Evolutionary conservation across 495 filamentous ascomycete species (phyloP).

Genomic region (Daldinia decipiens): DNA sequence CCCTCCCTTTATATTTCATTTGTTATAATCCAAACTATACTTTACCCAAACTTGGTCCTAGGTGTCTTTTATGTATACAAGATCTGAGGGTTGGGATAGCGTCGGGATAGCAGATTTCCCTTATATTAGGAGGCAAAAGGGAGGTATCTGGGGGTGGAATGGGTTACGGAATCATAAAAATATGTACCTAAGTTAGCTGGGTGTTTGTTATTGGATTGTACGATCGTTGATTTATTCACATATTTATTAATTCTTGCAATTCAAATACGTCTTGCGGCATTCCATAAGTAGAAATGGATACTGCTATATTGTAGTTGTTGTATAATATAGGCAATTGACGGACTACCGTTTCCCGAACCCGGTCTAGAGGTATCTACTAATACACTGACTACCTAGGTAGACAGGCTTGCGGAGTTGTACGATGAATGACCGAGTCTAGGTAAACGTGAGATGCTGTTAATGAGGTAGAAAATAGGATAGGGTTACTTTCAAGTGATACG

Average conservation of each 20-base stretch:
- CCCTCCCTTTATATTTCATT: slow-evolving; percentile 23
- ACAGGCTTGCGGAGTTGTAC: too few species aligned
- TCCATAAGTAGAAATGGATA: background rate
- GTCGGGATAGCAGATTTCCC: background rate
- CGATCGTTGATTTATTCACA: background rate
- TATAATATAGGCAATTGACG: too few species aligned
- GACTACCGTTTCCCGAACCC: too few species aligned
- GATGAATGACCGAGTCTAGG: too few species aligned
- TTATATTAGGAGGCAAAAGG: background rate
- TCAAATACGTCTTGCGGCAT: background rate
- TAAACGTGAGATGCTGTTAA: too few species aligned
- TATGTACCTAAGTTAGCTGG: background rate
- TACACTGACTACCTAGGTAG: too few species aligned
- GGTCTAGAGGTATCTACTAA: too few species aligned
- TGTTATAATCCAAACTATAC: background rate
- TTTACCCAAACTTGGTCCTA: background rate
- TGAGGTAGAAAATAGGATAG: too few species aligned
- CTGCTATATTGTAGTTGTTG: too few species aligned
- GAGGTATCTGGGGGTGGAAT: background rate
- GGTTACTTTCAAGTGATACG: too few species aligned
- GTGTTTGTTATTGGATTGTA: background rate
- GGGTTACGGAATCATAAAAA: background rate
- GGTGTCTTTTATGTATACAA: background rate
- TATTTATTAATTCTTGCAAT: background rate
- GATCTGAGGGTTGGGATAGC: background rate